Percentiles rank a stretch among this genome's conserved stretches.
phyloP scores from a whole-genome alignment of 2,329 filamentous ascomycete genomes.

The Alternaria sp. region DNA sequence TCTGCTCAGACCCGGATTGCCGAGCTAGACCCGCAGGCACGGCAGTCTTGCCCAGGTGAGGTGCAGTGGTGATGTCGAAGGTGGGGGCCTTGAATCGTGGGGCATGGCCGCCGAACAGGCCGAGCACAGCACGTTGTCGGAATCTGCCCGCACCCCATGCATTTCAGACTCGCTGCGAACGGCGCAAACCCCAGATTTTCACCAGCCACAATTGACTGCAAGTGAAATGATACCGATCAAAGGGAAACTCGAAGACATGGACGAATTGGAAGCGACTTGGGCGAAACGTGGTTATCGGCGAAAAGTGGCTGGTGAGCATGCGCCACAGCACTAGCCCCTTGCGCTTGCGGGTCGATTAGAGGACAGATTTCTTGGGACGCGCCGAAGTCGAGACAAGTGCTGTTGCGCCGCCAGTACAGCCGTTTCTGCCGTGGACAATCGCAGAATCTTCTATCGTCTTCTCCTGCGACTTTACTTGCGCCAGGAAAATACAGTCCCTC shows the following conservation, averaged over 20 bases:
- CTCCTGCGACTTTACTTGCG: slow-evolving; percentile 1
- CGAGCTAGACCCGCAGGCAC: not conserved
- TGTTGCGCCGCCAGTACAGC: slow-evolving; percentile 19
- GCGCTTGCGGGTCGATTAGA: slow-evolving; percentile 15
- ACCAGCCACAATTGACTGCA: not conserved
- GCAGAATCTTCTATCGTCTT: slow-evolving; percentile 17
- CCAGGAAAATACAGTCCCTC: slow-evolving; percentile 11
- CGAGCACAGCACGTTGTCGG: slow-evolving; percentile 3
- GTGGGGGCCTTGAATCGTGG: slow-evolving; percentile 10
- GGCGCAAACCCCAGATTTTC: not conserved
- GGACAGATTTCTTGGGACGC: slow-evolving; percentile 23
- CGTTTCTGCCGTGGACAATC: slow-evolving; percentile 14
- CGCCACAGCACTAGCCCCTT: no score
- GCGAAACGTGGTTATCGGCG: slow-evolving; percentile 11
- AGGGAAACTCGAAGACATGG: not conserved
- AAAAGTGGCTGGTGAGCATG: slow-evolving; percentile 13
- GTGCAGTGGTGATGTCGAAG: slow-evolving; percentile 14
- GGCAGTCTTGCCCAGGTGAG: slow-evolving; percentile 7
- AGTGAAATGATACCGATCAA: not conserved
- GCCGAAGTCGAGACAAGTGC: slow-evolving; percentile 16
- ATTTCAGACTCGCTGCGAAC: not conserved
- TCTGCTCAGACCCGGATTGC: slow-evolving; percentile 1
- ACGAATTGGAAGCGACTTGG: slow-evolving; percentile 2
- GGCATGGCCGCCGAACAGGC: slow-evolving; percentile 5
- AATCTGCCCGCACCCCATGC: slow-evolving; percentile 7